Evolutionary conservation across 2,329 filamentous ascomycete genomes (phyloP), one percentile per base, ranked within the genome.

Genomic region (Aureobasidium melanogenum): DNA sequence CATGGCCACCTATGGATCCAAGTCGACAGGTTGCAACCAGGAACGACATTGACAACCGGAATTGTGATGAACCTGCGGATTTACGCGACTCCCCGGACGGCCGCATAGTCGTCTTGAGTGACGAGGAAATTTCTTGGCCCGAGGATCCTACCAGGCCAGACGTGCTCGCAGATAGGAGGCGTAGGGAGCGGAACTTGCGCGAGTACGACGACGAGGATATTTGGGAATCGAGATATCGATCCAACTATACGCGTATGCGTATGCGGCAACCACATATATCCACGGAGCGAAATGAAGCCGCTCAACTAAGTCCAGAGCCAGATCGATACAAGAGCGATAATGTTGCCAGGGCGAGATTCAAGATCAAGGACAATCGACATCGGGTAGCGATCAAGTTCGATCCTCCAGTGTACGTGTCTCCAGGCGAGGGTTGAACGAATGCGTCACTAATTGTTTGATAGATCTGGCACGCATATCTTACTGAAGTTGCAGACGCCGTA

Each of bases 401-500:
- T 67, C 88, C 90, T 61, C 87, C 88, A 0, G 83, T 94, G 63
- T 82, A 75, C 72, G 80, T 77, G 32, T 57, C 12, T 5, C 26
- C 10, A 5, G n/a, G 14, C 5, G 15, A 19, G 30, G 32, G 7
- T 17, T 48, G 7, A 5, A 38, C 5, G 32, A 36, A 19, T 5
- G 10, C 34, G 36, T n/a, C 32, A 44, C 63, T 64, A 55, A 63
- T 38, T 17, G 3, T 5, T 22, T 8, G 26, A 34, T 63, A 84
- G 81, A 9, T 90, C 89, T 12, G 89, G 89, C 5, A 84, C 89
- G 61, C 95, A 88, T 71, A 88, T 97, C 57, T 75, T 97, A 44
- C 79, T 97, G 65, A 97, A 97, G 78, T 84, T 97, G 72, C 97
- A 91, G 89, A 91, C 87, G 68, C 88, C 88, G 1, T 83, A 84